These are phyloP conservation scores for Boletus sensibilis DNA, from an alignment of 768 basidiomycete genomes.

Conservation along the genomic window DNA sequence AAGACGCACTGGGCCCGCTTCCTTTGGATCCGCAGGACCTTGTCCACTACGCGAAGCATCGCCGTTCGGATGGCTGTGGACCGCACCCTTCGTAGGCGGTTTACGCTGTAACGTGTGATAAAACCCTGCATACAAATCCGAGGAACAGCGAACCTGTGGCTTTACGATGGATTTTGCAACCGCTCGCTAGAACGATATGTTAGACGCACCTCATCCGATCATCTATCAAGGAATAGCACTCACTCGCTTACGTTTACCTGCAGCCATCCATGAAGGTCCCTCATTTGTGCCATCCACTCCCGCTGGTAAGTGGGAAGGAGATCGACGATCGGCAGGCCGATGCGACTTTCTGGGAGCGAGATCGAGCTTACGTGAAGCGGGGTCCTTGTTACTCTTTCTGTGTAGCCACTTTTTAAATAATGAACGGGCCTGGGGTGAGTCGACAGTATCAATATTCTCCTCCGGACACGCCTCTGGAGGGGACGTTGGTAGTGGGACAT, in stretches of 20 bases:
- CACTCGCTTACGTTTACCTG: neutral
- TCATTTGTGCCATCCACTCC: neutral
- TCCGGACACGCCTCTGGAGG: no score
- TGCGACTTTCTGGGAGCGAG: neutral
- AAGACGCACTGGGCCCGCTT: neutral
- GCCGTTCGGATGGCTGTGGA: no score
- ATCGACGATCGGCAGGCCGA: neutral
- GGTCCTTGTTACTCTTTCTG: neutral
- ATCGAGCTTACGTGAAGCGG: neutral
- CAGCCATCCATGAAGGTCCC: neutral
- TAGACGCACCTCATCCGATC: neutral
- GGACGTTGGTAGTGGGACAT: no score
- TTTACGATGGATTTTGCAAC: no score
- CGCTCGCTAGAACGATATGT: neutral
- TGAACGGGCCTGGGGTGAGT: no score
- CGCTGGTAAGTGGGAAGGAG: neutral
- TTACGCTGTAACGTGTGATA: no score
- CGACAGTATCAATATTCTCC: no score
- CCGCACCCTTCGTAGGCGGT: no score
- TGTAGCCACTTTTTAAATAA: neutral
- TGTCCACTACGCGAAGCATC: neutral
- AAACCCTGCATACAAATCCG: neutral
- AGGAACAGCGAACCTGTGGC: neutral
- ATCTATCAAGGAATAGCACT: neutral
- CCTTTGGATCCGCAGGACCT: neutral